A percentile compares a stretch with the other conserved stretches of the same genome.
Evolutionary conservation across 371 early-diverging fungal species (phyloP).

Genomic region (Apophysomyces variabilis): DNA sequence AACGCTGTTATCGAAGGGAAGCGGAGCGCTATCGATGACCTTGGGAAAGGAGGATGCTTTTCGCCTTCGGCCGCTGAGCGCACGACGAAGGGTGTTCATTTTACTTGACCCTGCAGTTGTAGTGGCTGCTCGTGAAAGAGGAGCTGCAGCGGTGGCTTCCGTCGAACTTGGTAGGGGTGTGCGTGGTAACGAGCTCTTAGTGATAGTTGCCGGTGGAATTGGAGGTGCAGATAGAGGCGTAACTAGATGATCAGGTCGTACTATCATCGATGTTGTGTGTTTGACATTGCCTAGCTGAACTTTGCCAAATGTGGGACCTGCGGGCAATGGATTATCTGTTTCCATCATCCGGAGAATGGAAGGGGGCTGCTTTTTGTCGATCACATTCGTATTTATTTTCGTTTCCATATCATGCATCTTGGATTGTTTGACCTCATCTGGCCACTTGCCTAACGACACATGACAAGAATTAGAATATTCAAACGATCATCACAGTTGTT

Average conservation of each 20-base stretch:
- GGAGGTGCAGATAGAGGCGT: slow-evolving; percentile 2
- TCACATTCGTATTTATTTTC: slow-evolving; percentile 11
- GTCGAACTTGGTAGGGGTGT: background rate
- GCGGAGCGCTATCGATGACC: background rate
- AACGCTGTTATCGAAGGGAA: slow-evolving; percentile 3
- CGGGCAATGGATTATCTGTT: background rate
- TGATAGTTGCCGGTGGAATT: background rate
- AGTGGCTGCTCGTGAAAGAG: background rate
- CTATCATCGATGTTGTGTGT: slow-evolving; percentile 3
- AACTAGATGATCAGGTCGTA: background rate
- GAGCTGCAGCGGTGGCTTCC: background rate
- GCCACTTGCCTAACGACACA: slow-evolving; percentile 7
- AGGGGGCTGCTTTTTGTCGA: slow-evolving; percentile 17
- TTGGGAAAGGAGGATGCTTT: background rate
- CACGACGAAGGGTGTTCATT: slow-evolving; percentile 14
- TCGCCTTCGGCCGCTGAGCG: slow-evolving; percentile 10
- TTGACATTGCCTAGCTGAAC: slow-evolving; percentile 9
- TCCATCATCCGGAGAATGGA: slow-evolving; percentile 13
- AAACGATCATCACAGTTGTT: slow-evolving; percentile 7
- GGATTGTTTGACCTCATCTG: slow-evolving; percentile 9
- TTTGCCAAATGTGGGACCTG: slow-evolving; percentile 5
- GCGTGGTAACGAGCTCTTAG: slow-evolving; percentile 7
- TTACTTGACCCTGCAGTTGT: background rate
- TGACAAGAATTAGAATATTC: background rate
- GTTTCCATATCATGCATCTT: slow-evolving; percentile 4